Evolutionary conservation across 306 rosid genomes (phyloP), one percentile per base, ranked within the genome.

Genomic region (Abrus precatorius): DNA sequence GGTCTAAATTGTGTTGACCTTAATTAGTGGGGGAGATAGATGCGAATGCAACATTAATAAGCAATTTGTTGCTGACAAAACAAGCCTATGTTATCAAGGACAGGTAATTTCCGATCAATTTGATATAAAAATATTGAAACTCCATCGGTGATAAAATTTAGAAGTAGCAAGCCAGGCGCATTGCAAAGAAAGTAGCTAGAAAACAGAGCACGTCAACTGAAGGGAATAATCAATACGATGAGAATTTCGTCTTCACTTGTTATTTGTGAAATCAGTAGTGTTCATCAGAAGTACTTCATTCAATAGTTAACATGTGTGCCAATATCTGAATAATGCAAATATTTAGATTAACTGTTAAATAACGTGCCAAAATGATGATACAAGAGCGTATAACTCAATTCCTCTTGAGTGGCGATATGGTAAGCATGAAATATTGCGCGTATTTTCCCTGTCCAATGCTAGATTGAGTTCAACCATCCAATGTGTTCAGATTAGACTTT

Each of bases 1-100:
- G 62, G 63, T 38, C 10, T 48, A 62, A 9, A 76, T 47, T 62
- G 60, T 52, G 54, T 36, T 38, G 55, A 52, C 74, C 66, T 63
- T 34, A 4, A 74, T 62, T 33, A 62, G 9, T 3, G 47, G 62
- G 56, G 56, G 45, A 45, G 64, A 5, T 0, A 11, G n/a, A 48
- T 29, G 45, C 30, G 11, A 56, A 5, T 41, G 78, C 67, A 41
- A 14, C n/a, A 5, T 53, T 72, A 8, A 7, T 44, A 56, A 56
- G 68, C 30, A 28, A 57, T 55, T 41, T 32, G 32, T 59, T 59
- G 71, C 20, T 63, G 36, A 48, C 10, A 75, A 63, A 45, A 14
- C 11, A 47, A 20, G 36, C n/a, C 34, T 52, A 62, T 10, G 7
- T 48, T 12, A 38, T 68, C 20, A 20, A 20, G 20, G 20, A 20